Evolutionary conservation across 2,329 filamentous ascomycete species (phyloP).

Genomic region (Fusarium albidum): DNA sequence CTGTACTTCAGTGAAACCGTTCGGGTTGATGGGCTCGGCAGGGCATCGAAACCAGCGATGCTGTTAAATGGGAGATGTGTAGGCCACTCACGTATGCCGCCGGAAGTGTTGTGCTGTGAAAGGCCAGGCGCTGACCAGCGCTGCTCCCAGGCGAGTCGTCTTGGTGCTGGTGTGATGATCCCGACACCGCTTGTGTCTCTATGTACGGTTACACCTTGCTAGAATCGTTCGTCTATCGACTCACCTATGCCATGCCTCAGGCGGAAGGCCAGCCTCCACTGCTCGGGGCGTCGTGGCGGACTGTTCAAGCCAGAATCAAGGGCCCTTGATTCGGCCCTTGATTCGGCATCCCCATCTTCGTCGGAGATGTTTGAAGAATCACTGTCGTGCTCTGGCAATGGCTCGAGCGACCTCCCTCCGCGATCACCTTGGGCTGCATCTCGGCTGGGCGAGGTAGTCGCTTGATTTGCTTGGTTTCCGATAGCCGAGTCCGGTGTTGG

Average conservation of each 20-base stretch:
- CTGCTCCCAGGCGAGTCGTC: background rate
- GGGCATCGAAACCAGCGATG: too few species aligned
- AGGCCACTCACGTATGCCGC: constrained; percentile 16
- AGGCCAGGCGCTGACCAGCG: background rate
- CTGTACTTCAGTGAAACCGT: too few species aligned
- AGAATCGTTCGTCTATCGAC: background rate
- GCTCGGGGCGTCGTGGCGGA: background rate
- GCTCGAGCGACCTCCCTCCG: background rate
- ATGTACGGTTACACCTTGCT: background rate
- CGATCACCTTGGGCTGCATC: background rate
- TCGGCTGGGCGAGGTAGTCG: background rate
- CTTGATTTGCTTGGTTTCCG: background rate
- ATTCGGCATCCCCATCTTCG: background rate
- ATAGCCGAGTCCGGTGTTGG: background rate
- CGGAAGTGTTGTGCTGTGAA: background rate
- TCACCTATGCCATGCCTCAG: constrained; percentile 3
- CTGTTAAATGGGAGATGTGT: background rate
- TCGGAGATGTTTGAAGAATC: background rate
- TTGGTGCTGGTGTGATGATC: constrained; percentile 1
- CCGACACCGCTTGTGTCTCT: background rate
- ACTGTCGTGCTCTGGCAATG: background rate
- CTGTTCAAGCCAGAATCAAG: background rate
- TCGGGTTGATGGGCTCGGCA: too few species aligned
- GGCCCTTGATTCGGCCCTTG: background rate
- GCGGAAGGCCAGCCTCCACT: background rate